A percentile compares a stretch with the other conserved stretches of the same genome.
Conservation (phyloP, 306 rosid species). For the Clitoria ternatea region DNA sequence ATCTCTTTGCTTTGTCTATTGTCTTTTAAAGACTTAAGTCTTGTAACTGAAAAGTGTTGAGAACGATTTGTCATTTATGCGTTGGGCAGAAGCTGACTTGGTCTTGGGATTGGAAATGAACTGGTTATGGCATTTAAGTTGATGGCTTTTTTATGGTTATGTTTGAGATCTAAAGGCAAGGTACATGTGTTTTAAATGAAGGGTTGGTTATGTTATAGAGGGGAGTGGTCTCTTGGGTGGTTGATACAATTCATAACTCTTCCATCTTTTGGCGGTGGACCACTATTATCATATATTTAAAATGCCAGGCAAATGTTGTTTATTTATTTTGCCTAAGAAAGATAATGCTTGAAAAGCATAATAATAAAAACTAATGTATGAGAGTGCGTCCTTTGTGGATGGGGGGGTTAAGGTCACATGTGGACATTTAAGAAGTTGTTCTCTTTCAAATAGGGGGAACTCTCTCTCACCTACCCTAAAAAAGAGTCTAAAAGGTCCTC, state of each 20-base stretch:
- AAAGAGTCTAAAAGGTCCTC: conserved; percentile 27
- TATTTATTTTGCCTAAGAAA: background rate
- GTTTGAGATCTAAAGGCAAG: conserved; percentile 32
- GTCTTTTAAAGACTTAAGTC: background rate
- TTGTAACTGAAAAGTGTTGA: conserved; percentile 8
- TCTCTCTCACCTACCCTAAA: conserved; percentile 17
- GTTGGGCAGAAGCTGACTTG: conserved; percentile 30
- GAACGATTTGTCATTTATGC: conserved; percentile 22
- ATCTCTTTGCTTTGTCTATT: background rate
- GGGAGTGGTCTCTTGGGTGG: conserved; percentile 39
- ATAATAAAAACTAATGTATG: background rate
- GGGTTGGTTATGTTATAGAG: conserved; percentile 28
- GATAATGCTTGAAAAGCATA: background rate
- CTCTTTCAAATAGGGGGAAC: conserved; percentile 7
- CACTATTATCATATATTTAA: conserved; percentile 20
- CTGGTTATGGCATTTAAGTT: conserved; percentile 34
- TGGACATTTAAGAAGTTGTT: conserved; percentile 31
- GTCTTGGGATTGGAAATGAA: conserved; percentile 31
- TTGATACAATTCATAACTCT: conserved; percentile 43
- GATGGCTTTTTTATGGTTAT: conserved; percentile 19
- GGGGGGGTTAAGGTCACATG: conserved; percentile 18
- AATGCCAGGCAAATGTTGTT: background rate
- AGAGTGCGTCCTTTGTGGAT: background rate
- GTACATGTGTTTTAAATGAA: conserved; percentile 34
- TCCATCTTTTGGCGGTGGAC: conserved; percentile 22